Conservation (phyloP, 164 flowering plant genomes). For the Tetrastigma voinierianum region DNA sequence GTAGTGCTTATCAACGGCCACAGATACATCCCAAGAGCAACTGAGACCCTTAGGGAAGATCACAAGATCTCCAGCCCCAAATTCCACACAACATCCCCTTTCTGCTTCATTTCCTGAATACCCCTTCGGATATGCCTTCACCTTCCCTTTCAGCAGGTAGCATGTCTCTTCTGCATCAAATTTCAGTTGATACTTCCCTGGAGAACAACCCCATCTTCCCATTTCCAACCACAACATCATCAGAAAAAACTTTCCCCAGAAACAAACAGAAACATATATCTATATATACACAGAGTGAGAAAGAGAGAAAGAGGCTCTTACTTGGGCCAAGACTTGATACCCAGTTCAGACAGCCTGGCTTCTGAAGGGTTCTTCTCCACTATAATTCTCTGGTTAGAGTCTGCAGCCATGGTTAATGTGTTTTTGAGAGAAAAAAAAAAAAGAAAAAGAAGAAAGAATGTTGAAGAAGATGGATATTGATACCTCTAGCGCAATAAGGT, state of each 20-base stretch:
- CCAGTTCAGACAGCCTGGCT: constrained; percentile 55
- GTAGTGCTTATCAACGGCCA: constrained; percentile 73
- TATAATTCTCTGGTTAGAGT: constrained; percentile 39
- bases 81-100: constrained; percentile 45
- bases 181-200: constrained; percentile 78
- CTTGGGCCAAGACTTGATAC: constrained; percentile 93
- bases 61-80: constrained; percentile 77
- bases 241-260: neutral
- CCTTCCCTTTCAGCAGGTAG: constrained; percentile 76
- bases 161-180: constrained; percentile 87
- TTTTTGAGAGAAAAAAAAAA: neutral
- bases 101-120: constrained; percentile 20
- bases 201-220: constrained; percentile 87
- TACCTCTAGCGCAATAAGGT: too few species aligned
- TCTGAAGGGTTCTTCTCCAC: constrained; percentile 68
- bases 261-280: neutral
- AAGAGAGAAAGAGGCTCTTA: constrained; percentile 28
- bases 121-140: constrained; percentile 61
- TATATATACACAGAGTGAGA: constrained; percentile 5
- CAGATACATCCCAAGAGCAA: constrained; percentile 80
- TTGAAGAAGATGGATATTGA: too few species aligned
- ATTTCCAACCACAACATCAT: neutral
- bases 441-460: too few species aligned
- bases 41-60: constrained; percentile 45
- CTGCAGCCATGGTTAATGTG: constrained; percentile 15